Evolutionary conservation across 1,139 yeast species (phyloP).

Genomic region (Debaryomyces sp.): DNA sequence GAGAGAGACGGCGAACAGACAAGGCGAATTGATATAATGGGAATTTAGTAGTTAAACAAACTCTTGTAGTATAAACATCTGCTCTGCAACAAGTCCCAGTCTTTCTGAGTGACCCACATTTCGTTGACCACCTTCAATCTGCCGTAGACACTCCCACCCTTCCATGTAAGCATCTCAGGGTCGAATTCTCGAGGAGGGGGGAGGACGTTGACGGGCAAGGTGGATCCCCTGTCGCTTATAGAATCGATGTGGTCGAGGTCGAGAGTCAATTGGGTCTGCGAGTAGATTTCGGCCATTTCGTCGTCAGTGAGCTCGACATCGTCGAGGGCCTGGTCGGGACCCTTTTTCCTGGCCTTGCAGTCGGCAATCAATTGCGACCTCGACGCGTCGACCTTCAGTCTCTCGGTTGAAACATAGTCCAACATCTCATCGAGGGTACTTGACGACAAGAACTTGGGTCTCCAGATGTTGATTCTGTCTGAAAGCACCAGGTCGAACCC

Average conservation of each 20-base stretch:
- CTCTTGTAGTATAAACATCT: slow-evolving; percentile 82
- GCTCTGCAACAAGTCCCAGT: slow-evolving; percentile 86
- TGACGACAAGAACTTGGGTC: slow-evolving; percentile 64
- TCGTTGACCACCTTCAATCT: slow-evolving; percentile 84
- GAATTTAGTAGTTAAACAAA: slow-evolving; percentile 65
- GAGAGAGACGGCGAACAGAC: too few species aligned
- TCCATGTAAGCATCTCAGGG: slow-evolving; percentile 84
- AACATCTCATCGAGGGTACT: slow-evolving; percentile 57
- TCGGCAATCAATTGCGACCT: slow-evolving; percentile 38
- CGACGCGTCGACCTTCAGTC: slow-evolving; percentile 37
- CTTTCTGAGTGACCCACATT: slow-evolving; percentile 75
- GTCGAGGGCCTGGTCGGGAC: slow-evolving; percentile 21
- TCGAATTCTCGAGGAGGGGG: slow-evolving; percentile 92
- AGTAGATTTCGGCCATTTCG: slow-evolving; percentile 41
- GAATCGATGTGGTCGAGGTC: slow-evolving; percentile 44
- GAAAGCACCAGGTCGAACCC: slow-evolving; percentile 75
- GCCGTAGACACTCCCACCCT: slow-evolving; percentile 88
- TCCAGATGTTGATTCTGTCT: slow-evolving; percentile 84
- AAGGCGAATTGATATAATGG: background rate
- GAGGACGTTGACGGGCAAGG: slow-evolving; percentile 60
- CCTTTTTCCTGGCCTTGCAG: slow-evolving; percentile 18
- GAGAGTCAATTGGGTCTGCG: slow-evolving; percentile 37
- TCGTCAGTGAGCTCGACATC: slow-evolving; percentile 36
- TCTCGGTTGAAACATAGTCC: slow-evolving; percentile 43
- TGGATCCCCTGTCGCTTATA: slow-evolving; percentile 46